These are phyloP conservation scores for Xylariaceae sp. DNA, from an alignment of 2,329 filamentous ascomycete genomes.

Conservation along the genomic window DNA sequence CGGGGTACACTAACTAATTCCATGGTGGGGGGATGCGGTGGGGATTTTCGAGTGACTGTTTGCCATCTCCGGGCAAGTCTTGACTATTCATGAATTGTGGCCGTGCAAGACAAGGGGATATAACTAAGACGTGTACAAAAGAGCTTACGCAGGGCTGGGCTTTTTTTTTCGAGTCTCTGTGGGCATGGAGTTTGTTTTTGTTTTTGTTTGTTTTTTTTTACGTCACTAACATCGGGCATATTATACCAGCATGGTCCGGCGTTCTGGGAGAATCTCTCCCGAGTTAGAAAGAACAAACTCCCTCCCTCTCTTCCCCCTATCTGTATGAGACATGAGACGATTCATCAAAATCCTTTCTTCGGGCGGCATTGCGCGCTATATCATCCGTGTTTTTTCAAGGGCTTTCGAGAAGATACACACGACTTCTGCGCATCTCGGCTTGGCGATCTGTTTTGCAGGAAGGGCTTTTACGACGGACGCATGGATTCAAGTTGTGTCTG, in stretches of 20 bases:
- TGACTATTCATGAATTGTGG: neutral
- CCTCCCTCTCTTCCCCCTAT: conserved; percentile 1
- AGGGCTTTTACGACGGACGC: too few relatives aligned
- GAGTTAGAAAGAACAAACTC: conserved; percentile 6
- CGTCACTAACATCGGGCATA: conserved; percentile 14
- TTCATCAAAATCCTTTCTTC: neutral
- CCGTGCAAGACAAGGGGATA: conserved; percentile 2
- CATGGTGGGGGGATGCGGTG: neutral
- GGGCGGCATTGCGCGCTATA: too few relatives aligned
- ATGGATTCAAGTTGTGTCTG: too few relatives aligned
- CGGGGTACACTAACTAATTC: too few relatives aligned
- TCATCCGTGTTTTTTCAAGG: neutral
- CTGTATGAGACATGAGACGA: conserved; percentile 14
- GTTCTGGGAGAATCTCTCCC: conserved; percentile 9
- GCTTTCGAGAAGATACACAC: neutral
- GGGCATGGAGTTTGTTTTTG: neutral
- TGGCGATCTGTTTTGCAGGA: neutral
- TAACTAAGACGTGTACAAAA: conserved; percentile 2
- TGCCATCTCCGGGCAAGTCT: neutral
- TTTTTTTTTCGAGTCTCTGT: neutral
- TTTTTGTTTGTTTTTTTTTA: too few relatives aligned
- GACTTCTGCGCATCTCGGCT: neutral
- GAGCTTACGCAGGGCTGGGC: neutral
- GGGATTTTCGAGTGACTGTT: conserved; percentile 1
- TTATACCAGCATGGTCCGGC: conserved; percentile 19